These are phyloP conservation scores for Sonneratia caseolaris DNA, from an alignment of 345 rosid genomes.

Conservation along the genomic window DNA sequence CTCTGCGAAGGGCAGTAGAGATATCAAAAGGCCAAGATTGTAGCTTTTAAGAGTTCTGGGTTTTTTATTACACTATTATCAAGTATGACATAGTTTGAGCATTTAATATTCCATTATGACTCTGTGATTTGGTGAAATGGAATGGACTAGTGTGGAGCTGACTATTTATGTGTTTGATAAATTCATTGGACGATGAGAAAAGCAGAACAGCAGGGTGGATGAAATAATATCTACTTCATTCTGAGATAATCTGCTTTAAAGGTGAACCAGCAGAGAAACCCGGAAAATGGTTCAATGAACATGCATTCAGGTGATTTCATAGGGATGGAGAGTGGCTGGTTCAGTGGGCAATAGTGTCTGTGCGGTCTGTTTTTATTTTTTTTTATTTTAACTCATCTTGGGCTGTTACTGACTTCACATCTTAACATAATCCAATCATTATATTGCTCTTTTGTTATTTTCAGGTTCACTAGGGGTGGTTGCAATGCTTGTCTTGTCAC, in stretches of 20 bases:
- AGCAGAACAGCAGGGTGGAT: background rate
- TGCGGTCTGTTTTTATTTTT: background rate
- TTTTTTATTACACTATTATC: background rate
- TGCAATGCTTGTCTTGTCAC: slow-evolving; percentile 58
- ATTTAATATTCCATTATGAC: background rate
- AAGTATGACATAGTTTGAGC: background rate
- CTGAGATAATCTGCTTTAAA: background rate
- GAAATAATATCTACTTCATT: background rate
- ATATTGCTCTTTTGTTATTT: background rate
- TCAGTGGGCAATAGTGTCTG: background rate
- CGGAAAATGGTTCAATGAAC: background rate
- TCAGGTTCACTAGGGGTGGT: slow-evolving; percentile 42
- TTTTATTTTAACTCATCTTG: background rate
- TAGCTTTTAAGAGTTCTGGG: background rate
- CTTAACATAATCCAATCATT: background rate
- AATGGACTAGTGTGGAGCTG: background rate
- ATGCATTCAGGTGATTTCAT: background rate
- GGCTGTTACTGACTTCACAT: background rate
- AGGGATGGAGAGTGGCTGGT: background rate
- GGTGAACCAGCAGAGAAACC: background rate
- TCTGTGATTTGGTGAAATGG: background rate
- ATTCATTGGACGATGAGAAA: background rate
- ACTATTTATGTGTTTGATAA: background rate
- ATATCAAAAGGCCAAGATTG: background rate
- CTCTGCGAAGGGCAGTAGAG: background rate